phyloP scores from a whole-genome alignment of 176 grass and related monocot genomes.

The Eremochloa ophiuroides region DNA sequence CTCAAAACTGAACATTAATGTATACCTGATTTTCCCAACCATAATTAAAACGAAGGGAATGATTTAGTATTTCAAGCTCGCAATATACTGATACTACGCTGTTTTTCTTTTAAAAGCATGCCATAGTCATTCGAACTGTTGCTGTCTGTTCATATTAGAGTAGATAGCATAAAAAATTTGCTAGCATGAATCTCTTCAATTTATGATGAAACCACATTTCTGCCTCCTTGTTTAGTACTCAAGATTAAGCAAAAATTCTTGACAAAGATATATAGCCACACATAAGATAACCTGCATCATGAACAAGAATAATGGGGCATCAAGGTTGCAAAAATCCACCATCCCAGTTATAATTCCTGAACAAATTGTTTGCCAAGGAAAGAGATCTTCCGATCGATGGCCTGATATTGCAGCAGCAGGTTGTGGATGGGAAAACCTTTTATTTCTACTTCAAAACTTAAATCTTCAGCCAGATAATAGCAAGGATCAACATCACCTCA shows the following conservation, averaged over 20 bases:
- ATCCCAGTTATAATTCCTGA: slow-evolving; percentile 22
- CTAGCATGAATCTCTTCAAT: not conserved
- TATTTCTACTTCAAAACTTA: slow-evolving; percentile 27
- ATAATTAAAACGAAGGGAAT: not conserved
- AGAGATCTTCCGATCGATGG: slow-evolving; percentile 19
- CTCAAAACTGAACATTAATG: not conserved
- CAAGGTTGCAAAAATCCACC: slow-evolving; percentile 4
- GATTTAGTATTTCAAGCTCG: not conserved
- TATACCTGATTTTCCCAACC: not conserved
- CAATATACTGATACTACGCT: not conserved
- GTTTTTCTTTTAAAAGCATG: not conserved
- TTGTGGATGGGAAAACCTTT: slow-evolving; percentile 46
- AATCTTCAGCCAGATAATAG: slow-evolving; percentile 34
- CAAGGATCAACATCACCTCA: slow-evolving; percentile 36
- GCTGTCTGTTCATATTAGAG: not conserved
- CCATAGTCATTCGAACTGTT: not conserved
- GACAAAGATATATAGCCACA: too few species aligned
- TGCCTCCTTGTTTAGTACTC: too few species aligned
- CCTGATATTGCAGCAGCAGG: slow-evolving; percentile 35
- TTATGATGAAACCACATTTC: not conserved
- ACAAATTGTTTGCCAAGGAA: slow-evolving; percentile 30
- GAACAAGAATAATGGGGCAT: slow-evolving; percentile 40
- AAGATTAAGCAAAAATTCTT: too few species aligned
- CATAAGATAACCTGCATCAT: slow-evolving; percentile 47
- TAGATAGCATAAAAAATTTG: not conserved